Evolutionary conservation across 805 yeast genomes (phyloP).

Genomic region (Saccharomyces jurei): DNA sequence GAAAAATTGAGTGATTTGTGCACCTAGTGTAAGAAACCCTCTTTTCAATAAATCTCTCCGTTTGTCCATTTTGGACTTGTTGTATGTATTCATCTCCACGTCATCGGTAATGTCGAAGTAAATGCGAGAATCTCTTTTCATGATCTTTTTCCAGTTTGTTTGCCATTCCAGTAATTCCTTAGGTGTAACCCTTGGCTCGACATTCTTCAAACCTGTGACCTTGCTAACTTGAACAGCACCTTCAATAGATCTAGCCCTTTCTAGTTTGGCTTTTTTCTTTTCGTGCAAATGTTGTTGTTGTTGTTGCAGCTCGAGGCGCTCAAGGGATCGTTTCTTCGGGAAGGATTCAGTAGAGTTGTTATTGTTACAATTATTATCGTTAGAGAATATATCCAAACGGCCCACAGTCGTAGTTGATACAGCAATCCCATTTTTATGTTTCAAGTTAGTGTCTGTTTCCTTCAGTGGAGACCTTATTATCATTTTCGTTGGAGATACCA

Average conservation of each 20-base stretch:
- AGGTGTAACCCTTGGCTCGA: conserved; percentile 21
- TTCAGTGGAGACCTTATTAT: conserved; percentile 25
- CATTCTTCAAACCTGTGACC: conserved; percentile 13
- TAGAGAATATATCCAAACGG: not conserved
- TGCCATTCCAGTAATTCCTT: conserved; percentile 52
- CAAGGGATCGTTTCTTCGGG: conserved; percentile 22
- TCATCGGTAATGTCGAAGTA: conserved; percentile 49
- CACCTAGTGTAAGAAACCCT: conserved; percentile 39
- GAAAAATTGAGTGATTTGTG: conserved; percentile 51
- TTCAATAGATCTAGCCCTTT: conserved; percentile 29
- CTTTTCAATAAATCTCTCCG: conserved; percentile 23
- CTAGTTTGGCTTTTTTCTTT: conserved; percentile 20
- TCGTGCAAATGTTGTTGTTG: conserved; percentile 8
- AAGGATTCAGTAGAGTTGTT: not conserved
- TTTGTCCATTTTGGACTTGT: conserved; percentile 22
- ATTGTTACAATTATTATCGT: not conserved
- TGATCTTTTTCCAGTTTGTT: conserved; percentile 52
- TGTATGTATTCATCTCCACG: conserved; percentile 11
- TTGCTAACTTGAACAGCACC: conserved; percentile 27
- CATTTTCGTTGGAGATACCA: conserved; percentile 13
- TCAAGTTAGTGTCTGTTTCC: conserved; percentile 27
- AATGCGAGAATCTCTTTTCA: conserved; percentile 46
- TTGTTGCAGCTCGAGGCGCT: conserved; percentile 11
- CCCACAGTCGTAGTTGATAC: not conserved
- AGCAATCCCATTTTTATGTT: conserved; percentile 7